Percentiles rank a stretch among this genome's conserved stretches.
Conservation (phyloP, 1,284 basidiomycete genomes). For the Kalmanozyma brasiliensis region DNA sequence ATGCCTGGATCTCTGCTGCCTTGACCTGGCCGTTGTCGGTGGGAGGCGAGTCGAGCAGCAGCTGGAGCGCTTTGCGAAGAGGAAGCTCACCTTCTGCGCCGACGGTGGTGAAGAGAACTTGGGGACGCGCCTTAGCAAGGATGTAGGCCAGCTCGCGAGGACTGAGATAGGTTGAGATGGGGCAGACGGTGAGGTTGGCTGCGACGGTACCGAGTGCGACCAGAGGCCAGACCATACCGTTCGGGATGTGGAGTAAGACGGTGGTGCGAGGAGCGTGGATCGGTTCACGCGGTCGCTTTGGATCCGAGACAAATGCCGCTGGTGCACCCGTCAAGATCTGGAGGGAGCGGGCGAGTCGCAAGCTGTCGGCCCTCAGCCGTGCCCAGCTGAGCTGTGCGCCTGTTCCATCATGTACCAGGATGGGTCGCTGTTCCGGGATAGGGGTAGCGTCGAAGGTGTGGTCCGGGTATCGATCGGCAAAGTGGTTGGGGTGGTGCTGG, state of each 20-base stretch:
- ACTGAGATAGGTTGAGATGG: constrained; percentile 67
- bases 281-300: constrained; percentile 20
- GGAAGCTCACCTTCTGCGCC: constrained; percentile 54
- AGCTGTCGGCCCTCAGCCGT: constrained; percentile 43
- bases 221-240: constrained; percentile 66
- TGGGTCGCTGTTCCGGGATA: constrained; percentile 45
- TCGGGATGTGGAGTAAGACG: constrained; percentile 68
- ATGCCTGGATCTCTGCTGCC: constrained; percentile 27
- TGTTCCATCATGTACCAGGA: constrained; percentile 45
- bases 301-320: constrained; percentile 20
- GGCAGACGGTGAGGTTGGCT: constrained; percentile 62
- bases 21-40: constrained; percentile 32
- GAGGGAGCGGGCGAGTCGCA: constrained; percentile 48
- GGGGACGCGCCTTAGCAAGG: constrained; percentile 65
- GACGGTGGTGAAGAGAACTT: constrained; percentile 64
- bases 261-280: constrained; percentile 59
- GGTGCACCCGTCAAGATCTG: constrained; percentile 34
- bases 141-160: constrained; percentile 68
- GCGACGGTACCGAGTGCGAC: constrained; percentile 65
- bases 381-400: constrained; percentile 48
- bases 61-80: constrained; percentile 51
- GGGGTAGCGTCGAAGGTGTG: constrained; percentile 44
- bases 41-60: constrained; percentile 45
- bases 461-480: constrained; percentile 23
- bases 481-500: constrained; percentile 43